A percentile compares a stretch with the other conserved stretches of the same genome.
Conservation (phyloP, 768 basidiomycete species). For the Saitozyma sp. region DNA sequence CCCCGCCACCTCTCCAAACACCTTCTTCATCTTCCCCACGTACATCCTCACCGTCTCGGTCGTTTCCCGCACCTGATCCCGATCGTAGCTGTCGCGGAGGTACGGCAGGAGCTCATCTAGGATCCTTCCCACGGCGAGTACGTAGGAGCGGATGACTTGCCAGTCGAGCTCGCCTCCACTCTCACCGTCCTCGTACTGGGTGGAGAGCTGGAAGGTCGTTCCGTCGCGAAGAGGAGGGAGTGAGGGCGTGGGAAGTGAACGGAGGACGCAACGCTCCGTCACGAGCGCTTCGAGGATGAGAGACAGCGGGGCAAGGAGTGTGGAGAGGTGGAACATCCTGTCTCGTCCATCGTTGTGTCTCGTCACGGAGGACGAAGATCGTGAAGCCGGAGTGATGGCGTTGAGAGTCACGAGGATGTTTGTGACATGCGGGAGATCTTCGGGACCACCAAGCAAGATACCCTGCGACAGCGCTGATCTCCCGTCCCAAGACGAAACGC, state of each 20-base stretch:
- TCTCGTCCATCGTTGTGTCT: too few relatives aligned
- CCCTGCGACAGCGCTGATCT: not conserved
- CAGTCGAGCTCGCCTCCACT: slow-evolving; percentile 33
- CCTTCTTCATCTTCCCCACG: slow-evolving; percentile 41
- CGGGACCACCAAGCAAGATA: not conserved
- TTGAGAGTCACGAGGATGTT: slow-evolving; percentile 1
- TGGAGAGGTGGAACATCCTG: slow-evolving; percentile 11
- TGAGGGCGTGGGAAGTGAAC: not conserved
- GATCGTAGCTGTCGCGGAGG: slow-evolving; percentile 8
- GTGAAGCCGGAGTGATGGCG: slow-evolving; percentile 7
- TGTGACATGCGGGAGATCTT: not conserved
- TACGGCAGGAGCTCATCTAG: slow-evolving; percentile 21
- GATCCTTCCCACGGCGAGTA: slow-evolving; percentile 18
- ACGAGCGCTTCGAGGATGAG: slow-evolving; percentile 42
- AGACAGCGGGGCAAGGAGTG: slow-evolving; percentile 27
- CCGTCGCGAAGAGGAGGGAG: slow-evolving; percentile 21
- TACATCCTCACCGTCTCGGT: slow-evolving; percentile 26
- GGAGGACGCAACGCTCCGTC: slow-evolving; percentile 25
- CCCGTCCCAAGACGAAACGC: too few relatives aligned
- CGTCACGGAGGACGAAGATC: not conserved
- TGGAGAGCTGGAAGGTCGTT: slow-evolving; percentile 10
- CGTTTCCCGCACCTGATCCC: slow-evolving; percentile 17
- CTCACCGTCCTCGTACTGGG: too few relatives aligned
- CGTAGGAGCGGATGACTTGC: slow-evolving; percentile 19
- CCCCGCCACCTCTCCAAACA: slow-evolving; percentile 41